A percentile compares a stretch with the other conserved stretches of the same genome.
These are phyloP conservation scores for Claviceps monticola DNA, from an alignment of 2,329 filamentous ascomycete species.

Conservation along the genomic window DNA sequence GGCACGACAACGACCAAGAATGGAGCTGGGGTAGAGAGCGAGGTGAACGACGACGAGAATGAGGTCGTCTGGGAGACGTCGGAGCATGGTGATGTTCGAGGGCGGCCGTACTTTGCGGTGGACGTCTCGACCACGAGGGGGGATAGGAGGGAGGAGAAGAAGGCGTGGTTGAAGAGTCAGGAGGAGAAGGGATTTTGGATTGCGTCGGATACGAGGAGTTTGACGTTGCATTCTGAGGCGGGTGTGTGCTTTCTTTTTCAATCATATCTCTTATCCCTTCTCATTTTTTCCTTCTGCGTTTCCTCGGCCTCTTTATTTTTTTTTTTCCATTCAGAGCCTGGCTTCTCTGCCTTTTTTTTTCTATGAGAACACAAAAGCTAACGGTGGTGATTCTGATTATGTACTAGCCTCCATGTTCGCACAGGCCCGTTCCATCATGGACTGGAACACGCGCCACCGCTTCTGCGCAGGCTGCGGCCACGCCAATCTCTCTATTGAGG, in stretches of 20 bases:
- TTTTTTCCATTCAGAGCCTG: neutral
- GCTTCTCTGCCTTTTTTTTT: neutral
- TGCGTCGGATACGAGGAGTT: constrained; percentile 48
- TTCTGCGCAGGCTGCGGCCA: constrained; percentile 86
- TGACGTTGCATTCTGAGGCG: constrained; percentile 45
- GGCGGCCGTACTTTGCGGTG: constrained; percentile 76
- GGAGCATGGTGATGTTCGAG: constrained; percentile 55
- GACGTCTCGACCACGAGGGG: constrained; percentile 66
- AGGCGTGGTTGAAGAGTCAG: constrained; percentile 26
- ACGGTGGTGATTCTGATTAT: neutral
- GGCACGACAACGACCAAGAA: constrained; percentile 53
- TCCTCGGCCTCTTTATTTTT: neutral
- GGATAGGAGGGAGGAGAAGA: constrained; percentile 49
- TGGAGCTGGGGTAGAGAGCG: constrained; percentile 18
- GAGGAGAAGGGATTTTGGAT: constrained; percentile 50
- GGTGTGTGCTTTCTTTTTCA: constrained; percentile 30
- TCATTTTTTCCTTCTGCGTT: neutral
- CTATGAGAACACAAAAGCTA: neutral
- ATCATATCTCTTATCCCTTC: neutral
- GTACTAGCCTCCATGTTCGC: constrained; percentile 74
- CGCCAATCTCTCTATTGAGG: constrained; percentile 64
- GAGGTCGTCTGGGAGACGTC: constrained; percentile 2
- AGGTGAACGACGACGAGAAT: constrained; percentile 16
- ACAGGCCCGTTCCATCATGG: constrained; percentile 72
- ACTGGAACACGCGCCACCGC: constrained; percentile 88